phyloP scores from a whole-genome alignment of 2,329 filamentous ascomycete genomes.

The Colletotrichum somersetense region DNA sequence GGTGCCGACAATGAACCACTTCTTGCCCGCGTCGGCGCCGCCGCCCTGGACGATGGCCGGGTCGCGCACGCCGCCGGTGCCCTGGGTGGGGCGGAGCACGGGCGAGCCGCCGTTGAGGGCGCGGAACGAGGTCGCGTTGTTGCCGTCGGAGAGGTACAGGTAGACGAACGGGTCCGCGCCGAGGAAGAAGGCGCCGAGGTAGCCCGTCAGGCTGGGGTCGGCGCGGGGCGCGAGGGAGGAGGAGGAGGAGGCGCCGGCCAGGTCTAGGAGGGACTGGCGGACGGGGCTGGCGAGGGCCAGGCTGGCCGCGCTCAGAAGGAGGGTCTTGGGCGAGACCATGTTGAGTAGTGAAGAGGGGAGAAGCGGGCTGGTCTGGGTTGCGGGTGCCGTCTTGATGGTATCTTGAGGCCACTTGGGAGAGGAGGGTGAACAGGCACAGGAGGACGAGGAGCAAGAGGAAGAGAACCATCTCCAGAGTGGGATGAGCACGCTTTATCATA shows the following conservation, averaged over 20 bases:
- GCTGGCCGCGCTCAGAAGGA: constrained; percentile 20
- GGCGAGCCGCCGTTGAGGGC: constrained; percentile 63
- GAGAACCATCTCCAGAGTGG: too few species aligned
- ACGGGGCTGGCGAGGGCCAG: constrained; percentile 33
- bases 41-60: constrained; percentile 62
- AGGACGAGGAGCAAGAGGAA: neutral
- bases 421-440: neutral
- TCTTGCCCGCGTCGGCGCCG: constrained; percentile 60
- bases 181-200: constrained; percentile 67
- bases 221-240: constrained; percentile 49
- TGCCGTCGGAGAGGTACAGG: constrained; percentile 66
- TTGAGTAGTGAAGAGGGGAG: neutral
- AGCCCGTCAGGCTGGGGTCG: constrained; percentile 59
- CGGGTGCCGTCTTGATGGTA: neutral
- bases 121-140: constrained; percentile 61
- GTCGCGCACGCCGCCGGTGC: constrained; percentile 66
- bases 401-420: neutral
- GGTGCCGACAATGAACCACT: constrained; percentile 69
- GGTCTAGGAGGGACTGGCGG: constrained; percentile 44
- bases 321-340: constrained; percentile 26
- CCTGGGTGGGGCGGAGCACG: constrained; percentile 62
- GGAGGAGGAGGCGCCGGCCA: constrained; percentile 27
- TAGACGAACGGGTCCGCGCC: constrained; percentile 66
- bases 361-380: neutral
- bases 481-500: constrained; percentile 18